These are phyloP conservation scores for Tylopilus felleus DNA, from an alignment of 768 basidiomycete genomes.

Conservation along the genomic window DNA sequence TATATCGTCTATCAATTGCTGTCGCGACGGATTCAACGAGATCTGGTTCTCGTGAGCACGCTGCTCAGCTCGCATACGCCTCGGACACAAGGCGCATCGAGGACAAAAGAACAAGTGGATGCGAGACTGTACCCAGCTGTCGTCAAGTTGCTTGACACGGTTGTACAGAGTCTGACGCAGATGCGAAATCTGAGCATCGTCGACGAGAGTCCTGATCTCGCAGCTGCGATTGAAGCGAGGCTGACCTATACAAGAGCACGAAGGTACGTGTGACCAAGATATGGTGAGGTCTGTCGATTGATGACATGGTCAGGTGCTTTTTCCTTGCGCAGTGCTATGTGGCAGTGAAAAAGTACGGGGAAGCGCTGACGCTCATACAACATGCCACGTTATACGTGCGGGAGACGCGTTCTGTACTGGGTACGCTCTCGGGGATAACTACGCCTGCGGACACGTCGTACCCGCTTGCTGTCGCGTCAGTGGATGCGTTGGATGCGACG, in stretches of 20 bases:
- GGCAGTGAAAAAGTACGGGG: conserved; percentile 64
- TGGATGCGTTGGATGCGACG: conserved; percentile 52
- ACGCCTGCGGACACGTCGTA: conserved; percentile 45
- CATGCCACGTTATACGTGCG: conserved; percentile 72
- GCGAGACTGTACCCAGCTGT: conserved; percentile 78
- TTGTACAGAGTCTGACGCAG: conserved; percentile 80
- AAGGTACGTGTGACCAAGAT: conserved; percentile 43
- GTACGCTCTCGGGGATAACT: conserved; percentile 45
- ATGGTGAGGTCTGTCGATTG: background rate
- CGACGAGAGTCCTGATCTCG: conserved; percentile 83
- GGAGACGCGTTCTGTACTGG: conserved; percentile 57
- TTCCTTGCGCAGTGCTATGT: conserved; percentile 77
- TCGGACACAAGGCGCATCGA: conserved; percentile 22
- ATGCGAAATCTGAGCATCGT: conserved; percentile 82
- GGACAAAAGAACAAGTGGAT: conserved; percentile 53
- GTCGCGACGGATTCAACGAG: conserved; percentile 83
- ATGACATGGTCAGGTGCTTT: conserved; percentile 48
- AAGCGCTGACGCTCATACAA: conserved; percentile 68
- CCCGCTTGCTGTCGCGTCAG: conserved; percentile 41
- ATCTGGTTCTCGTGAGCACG: conserved; percentile 73
- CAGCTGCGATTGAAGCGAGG: conserved; percentile 73
- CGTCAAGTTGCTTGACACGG: conserved; percentile 83
- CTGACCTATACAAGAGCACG: conserved; percentile 71
- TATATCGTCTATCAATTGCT: conserved; percentile 88
- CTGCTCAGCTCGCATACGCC: conserved; percentile 46